A percentile compares a stretch with the other conserved stretches of the same genome.
Evolutionary conservation across 768 basidiomycete genomes (phyloP).

Genomic region (Lyophyllum decastes): DNA sequence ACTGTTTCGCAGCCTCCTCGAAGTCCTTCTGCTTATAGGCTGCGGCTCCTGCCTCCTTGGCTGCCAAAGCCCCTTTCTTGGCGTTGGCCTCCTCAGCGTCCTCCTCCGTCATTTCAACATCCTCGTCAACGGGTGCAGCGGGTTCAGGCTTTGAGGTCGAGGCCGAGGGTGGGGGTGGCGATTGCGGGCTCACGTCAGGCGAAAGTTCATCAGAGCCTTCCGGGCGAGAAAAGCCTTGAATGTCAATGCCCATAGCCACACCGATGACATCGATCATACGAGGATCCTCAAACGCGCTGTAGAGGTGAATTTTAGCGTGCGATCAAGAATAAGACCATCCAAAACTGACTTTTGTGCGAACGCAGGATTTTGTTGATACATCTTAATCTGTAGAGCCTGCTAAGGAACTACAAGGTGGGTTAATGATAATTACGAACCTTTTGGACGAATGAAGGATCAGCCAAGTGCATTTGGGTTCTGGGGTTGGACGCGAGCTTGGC

Average conservation of each 20-base stretch:
- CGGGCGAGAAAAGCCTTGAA: conserved; percentile 81
- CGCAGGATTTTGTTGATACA: conserved; percentile 68
- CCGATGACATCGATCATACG: conserved; percentile 95
- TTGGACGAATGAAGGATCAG: conserved; percentile 81
- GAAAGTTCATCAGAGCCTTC: conserved; percentile 85
- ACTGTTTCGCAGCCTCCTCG: conserved; percentile 71
- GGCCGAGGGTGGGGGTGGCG: conserved; percentile 36
- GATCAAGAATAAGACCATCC: background rate
- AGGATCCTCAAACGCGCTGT: conserved; percentile 71
- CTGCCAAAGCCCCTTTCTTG: conserved; percentile 77
- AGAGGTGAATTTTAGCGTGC: conserved; percentile 8
- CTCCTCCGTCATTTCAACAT: conserved; percentile 69
- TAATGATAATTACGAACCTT: conserved; percentile 39
- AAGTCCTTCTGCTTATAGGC: conserved; percentile 90
- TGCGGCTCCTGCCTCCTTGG: conserved; percentile 77
- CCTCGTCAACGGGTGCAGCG: conserved; percentile 46
- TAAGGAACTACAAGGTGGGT: background rate
- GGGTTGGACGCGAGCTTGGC: conserved; percentile 87
- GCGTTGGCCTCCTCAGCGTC: conserved; percentile 71
- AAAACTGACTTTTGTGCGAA: conserved; percentile 58
- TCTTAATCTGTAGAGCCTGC: conserved; percentile 46
- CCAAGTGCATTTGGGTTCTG: conserved; percentile 79
- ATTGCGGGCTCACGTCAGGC: conserved; percentile 44
- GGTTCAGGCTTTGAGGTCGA: conserved; percentile 47
- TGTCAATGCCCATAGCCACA: conserved; percentile 90